Percentiles rank a stretch among this genome's conserved stretches.
phyloP scores from a whole-genome alignment of 73 alveolate species.

The Symbiodinium natans region DNA sequence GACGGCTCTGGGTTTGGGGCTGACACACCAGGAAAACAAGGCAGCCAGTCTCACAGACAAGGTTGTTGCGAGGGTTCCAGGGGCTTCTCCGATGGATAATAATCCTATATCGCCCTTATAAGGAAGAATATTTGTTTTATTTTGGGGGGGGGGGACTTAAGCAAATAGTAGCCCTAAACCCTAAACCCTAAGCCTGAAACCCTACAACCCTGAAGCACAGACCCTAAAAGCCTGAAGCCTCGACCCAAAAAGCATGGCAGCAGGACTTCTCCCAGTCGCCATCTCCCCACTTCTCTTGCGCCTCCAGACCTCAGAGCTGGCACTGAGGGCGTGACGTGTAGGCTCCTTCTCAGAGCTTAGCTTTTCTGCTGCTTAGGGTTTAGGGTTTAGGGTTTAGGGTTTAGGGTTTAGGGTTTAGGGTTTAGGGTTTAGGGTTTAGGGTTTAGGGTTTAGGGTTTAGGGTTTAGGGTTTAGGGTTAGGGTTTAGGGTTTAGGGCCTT shows the following conservation, averaged over 20 bases:
- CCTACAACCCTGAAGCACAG: background rate
- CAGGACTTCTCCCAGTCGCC: slow-evolving; percentile 81
- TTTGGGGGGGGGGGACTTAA: too few relatives aligned
- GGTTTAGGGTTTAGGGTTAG: background rate
- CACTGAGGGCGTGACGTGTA: too few relatives aligned
- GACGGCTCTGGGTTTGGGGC: too few relatives aligned
- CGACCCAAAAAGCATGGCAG: background rate
- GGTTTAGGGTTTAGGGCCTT: too few relatives aligned
- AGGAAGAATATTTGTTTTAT: too few relatives aligned
- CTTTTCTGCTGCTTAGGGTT: background rate
- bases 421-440: background rate
- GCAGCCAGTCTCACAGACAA: too few relatives aligned
- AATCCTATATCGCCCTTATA: too few relatives aligned
- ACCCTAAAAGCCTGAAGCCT: background rate
- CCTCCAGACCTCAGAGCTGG: background rate
- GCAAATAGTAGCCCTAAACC: background rate
- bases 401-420: background rate
- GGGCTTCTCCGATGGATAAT: too few relatives aligned
- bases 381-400: background rate
- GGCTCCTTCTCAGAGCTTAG: too few relatives aligned
- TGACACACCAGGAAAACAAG: too few relatives aligned
- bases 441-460: background rate
- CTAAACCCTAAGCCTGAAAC: background rate
- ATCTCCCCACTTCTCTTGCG: slow-evolving; percentile 87
- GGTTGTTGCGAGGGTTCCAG: too few relatives aligned